Conservation (phyloP, 441 rosid species). For the Mallotus japonicus region DNA sequence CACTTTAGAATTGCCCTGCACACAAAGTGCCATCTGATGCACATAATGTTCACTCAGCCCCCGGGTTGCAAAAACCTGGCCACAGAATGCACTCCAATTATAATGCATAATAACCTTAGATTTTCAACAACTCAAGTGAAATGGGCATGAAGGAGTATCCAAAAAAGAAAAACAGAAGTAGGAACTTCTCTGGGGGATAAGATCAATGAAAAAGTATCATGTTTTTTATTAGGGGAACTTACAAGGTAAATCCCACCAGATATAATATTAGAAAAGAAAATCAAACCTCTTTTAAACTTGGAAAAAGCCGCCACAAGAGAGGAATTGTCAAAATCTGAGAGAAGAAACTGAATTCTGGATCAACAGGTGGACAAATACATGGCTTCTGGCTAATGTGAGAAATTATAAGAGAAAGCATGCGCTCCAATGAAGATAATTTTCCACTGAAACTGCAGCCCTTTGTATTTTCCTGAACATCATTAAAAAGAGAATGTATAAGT, state of each 20-base stretch:
- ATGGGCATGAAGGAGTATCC: neutral
- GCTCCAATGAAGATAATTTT: constrained; percentile 61
- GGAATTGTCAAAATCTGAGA: constrained; percentile 90
- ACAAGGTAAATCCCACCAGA: constrained; percentile 10
- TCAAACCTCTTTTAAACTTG: constrained; percentile 71
- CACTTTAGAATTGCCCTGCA: constrained; percentile 56
- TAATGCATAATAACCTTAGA: constrained; percentile 13
- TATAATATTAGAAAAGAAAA: constrained; percentile 12
- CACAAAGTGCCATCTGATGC: constrained; percentile 69
- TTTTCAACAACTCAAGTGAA: constrained; percentile 7
- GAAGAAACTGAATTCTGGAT: constrained; percentile 70
- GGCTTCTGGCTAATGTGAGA: constrained; percentile 68
- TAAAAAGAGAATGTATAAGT: neutral
- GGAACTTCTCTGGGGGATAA: constrained; percentile 1
- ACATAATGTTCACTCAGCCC: constrained; percentile 64
- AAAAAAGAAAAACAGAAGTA: neutral
- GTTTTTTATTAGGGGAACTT: constrained; percentile 13
- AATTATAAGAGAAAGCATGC: constrained; percentile 49
- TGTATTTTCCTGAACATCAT: constrained; percentile 57
- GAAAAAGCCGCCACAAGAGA: constrained; percentile 80
- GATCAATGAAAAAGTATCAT: neutral
- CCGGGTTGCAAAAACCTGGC: constrained; percentile 70
- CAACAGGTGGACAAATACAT: constrained; percentile 63
- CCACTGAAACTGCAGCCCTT: constrained; percentile 27
- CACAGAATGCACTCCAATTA: constrained; percentile 26